Conservation (phyloP, 352 stramenopile genomes). For the Pythium aquatile region DNA sequence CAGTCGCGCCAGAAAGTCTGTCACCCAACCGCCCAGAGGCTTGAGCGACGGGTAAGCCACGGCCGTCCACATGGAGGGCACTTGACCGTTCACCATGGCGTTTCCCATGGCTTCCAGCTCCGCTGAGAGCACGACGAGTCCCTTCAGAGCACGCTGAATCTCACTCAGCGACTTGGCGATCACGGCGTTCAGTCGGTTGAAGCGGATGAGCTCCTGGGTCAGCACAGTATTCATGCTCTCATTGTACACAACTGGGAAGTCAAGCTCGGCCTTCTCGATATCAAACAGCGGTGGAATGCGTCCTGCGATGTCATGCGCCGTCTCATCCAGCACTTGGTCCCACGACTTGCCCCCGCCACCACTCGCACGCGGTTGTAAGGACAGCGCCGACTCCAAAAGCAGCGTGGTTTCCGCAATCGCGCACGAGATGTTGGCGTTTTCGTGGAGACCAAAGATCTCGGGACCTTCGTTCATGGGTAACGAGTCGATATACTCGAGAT, state of each 20-base stretch:
- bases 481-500: slow-evolving; percentile 80
- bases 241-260: slow-evolving; percentile 79
- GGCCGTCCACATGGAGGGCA: slow-evolving; percentile 79
- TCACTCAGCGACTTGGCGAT: slow-evolving; percentile 82
- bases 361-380: slow-evolving; percentile 85
- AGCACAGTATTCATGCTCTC: slow-evolving; percentile 91
- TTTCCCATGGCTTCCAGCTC: slow-evolving; percentile 94
- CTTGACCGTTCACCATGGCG: slow-evolving; percentile 91
- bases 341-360: slow-evolving; percentile 85
- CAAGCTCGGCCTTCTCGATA: slow-evolving; percentile 86
- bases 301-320: slow-evolving; percentile 83
- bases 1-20: slow-evolving; percentile 84
- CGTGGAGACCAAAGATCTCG: slow-evolving; percentile 84
- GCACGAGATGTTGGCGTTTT: slow-evolving; percentile 89
- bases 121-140: slow-evolving; percentile 90
- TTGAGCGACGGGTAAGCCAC: slow-evolving; percentile 92
- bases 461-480: slow-evolving; percentile 84
- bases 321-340: slow-evolving; percentile 86
- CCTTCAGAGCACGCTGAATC: slow-evolving; percentile 91
- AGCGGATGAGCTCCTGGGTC: slow-evolving; percentile 90
- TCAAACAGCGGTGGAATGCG: slow-evolving; percentile 84
- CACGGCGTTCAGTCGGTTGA: slow-evolving; percentile 83
- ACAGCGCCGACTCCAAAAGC: slow-evolving; percentile 87
- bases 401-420: slow-evolving; percentile 85
- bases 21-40: slow-evolving; percentile 91